Base-by-base conservation (phyloP, 1,139 yeast species). In the Nadsonia commutata region DNA sequence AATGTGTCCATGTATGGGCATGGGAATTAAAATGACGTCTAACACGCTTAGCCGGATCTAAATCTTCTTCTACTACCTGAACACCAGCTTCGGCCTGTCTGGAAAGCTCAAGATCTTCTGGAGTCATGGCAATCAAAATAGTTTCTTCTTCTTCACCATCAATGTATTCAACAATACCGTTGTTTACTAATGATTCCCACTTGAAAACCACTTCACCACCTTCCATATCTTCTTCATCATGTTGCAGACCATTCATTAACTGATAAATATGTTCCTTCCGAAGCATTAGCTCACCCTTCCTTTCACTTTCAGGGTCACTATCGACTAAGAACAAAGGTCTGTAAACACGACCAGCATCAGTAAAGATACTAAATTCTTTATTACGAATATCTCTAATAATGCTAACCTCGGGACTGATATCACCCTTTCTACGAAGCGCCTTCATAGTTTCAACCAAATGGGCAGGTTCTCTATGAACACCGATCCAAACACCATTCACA, bases 61-160 rank as follows among this genome's bases (percentile, higher is more conserved):
- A 59, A 42, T 72, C 78, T 50, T 69, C 73, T 51, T 65, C 56
- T 18, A 59, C 62, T 21, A 62, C 64, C 36, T 69, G 71, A 41
- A 67, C 64, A 36, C 69, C 70, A 37, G 72, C 74, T 43, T 71
- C 70, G 52, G 72, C 68, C 42, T 74, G 68, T 49, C 74, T 69
- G 40, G 76, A 70, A 18, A 85, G 76, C 52, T 82, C 90, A 58
- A 90, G 70, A 66, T 90, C 99, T 62, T 90, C 98, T 2, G 95
- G 95, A 20, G 95, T 82, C 98, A 90, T 93, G 41, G 98, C 97
- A 67, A 90, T 90, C 86, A 93, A 80, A 46, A 86, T 84, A 1
- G 97, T 86, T 66, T 90, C 96, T 62, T 88, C 97, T 70, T 88
- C 97, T 65, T 88, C 96, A 22, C 96, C 97, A 64, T 88, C 97